Evolutionary conservation across 2,329 filamentous ascomycete genomes (phyloP), one percentile per base, ranked within the genome.

Genomic region (Xylariaceae sp.): DNA sequence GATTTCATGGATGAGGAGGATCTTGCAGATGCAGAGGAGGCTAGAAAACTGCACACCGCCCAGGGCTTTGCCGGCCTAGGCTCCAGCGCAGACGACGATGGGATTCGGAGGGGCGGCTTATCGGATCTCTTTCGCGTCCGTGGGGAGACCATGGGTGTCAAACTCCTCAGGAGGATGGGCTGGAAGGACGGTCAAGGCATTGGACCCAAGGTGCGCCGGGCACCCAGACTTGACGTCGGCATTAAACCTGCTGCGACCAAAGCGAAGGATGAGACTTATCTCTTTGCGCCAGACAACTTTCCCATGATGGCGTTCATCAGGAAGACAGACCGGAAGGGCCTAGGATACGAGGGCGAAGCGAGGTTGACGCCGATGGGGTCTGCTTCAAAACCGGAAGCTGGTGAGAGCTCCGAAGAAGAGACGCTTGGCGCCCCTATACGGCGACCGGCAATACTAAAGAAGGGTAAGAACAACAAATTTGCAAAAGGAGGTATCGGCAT

Each of bases 1-100:
- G 89, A 97, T 57, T 97, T 89, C 53, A 98, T 98, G 92, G 92
- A 98, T 55, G 90, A 95, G 29, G 92, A 98, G 60, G 92, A 98
- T 62, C 69, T 94, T 23, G 85, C 84, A 5, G 88, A 95, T 59
- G 85, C 83, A 0, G 87, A 85, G 41, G 88, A 95, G 62, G 73
- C 83, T 2, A 78, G 81, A 53, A 76, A 76, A 44, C 65, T 96
- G 23, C 76, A 90, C 53, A 94, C 85, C 0, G 72, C 78, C 0
- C 72, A 80, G 37, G 75, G 74, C 0, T 96, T 92, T 60, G 76
- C 85, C 1, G 86, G 84, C 0, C 69, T 96, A 19, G 89, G 88
- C 2, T 73, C 76, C 19, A 81, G 80, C 1, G 70, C 71, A 21
- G 67, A 77, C 23, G 75, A 82, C 23, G 75, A 82, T 53, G 53